phyloP scores from a whole-genome alignment of 768 basidiomycete genomes.

The Cytidiella melzeri region DNA sequence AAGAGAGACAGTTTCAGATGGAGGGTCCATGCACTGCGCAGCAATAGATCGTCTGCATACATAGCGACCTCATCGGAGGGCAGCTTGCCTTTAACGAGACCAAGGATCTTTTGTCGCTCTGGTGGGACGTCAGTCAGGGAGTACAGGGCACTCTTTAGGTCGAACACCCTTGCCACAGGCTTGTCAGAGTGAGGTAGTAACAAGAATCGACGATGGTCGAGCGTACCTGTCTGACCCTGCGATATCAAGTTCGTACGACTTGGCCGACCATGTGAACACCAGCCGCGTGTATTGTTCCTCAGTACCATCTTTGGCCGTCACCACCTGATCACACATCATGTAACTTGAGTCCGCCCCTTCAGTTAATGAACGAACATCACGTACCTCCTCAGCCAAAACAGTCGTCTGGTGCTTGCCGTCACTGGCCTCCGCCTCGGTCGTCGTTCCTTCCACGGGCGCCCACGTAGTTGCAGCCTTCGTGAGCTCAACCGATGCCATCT shows the following conservation, averaged over 20 bases:
- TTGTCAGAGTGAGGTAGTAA: not conserved
- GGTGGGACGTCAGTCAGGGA: slow-evolving; percentile 72
- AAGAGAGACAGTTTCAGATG: slow-evolving; percentile 6
- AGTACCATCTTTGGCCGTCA: not conserved
- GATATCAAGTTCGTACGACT: slow-evolving; percentile 55
- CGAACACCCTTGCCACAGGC: slow-evolving; percentile 63
- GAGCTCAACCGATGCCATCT: not conserved
- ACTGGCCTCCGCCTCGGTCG: not conserved
- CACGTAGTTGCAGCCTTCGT: not conserved
- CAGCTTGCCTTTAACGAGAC: slow-evolving; percentile 77
- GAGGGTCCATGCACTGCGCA: too few relatives aligned
- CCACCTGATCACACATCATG: not conserved
- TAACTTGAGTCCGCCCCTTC: too few relatives aligned
- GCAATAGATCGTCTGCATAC: slow-evolving; percentile 18
- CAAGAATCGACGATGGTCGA: not conserved
- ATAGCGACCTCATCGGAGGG: slow-evolving; percentile 70
- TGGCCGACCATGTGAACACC: slow-evolving; percentile 69
- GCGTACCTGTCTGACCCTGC: slow-evolving; percentile 73
- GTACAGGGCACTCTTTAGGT: slow-evolving; percentile 65
- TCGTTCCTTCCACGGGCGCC: not conserved
- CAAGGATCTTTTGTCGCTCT: slow-evolving; percentile 84
- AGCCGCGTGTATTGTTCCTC: slow-evolving; percentile 51
- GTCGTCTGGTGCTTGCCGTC: not conserved
- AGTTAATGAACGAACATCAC: too few relatives aligned
- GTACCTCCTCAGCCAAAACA: not conserved